Conservation (phyloP, 2,329 filamentous ascomycete species). For the Cordyceps pruinosa region DNA sequence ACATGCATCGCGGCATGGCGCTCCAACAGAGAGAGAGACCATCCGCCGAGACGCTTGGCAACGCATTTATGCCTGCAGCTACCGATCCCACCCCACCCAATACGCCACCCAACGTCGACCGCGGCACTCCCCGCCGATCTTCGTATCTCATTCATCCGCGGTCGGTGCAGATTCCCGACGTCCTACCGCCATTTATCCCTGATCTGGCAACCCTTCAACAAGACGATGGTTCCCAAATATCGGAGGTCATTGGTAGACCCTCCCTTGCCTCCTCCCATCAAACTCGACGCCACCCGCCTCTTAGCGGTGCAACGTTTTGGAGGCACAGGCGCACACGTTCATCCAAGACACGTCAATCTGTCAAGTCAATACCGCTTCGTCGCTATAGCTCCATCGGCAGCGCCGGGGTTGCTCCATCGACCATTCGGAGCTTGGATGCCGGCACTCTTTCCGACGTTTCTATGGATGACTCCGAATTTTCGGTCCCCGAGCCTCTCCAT, state of each 20-base stretch:
- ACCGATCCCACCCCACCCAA: slow-evolving; percentile 54
- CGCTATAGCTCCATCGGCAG: slow-evolving; percentile 57
- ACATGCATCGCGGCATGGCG: slow-evolving; percentile 46
- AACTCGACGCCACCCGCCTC: slow-evolving; percentile 23
- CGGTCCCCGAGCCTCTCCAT: slow-evolving; percentile 48
- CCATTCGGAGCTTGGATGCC: slow-evolving; percentile 55
- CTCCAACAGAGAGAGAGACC: slow-evolving; percentile 36
- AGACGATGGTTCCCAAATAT: slow-evolving; percentile 20
- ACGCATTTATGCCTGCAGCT: slow-evolving; percentile 41
- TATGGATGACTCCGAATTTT: slow-evolving; percentile 35
- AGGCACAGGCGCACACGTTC: slow-evolving; percentile 41
- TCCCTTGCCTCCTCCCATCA: slow-evolving; percentile 24
- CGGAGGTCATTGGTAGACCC: slow-evolving; percentile 27
- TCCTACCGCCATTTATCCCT: slow-evolving; percentile 42
- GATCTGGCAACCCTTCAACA: slow-evolving; percentile 36
- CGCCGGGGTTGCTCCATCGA: slow-evolving; percentile 42
- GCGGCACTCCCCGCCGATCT: slow-evolving; percentile 44
- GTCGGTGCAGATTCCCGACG: slow-evolving; percentile 30
- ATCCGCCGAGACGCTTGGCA: slow-evolving; percentile 47
- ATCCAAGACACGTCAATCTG: slow-evolving; percentile 41
- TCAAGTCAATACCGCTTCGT: slow-evolving; percentile 44
- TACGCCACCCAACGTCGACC: slow-evolving; percentile 45
- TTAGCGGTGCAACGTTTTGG: slow-evolving; percentile 24
- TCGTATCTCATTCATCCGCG: slow-evolving; percentile 49
- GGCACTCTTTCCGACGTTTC: slow-evolving; percentile 49